These are phyloP conservation scores for Beverwykella pulmonaria DNA, from an alignment of 495 filamentous ascomycete genomes.

Conservation along the genomic window DNA sequence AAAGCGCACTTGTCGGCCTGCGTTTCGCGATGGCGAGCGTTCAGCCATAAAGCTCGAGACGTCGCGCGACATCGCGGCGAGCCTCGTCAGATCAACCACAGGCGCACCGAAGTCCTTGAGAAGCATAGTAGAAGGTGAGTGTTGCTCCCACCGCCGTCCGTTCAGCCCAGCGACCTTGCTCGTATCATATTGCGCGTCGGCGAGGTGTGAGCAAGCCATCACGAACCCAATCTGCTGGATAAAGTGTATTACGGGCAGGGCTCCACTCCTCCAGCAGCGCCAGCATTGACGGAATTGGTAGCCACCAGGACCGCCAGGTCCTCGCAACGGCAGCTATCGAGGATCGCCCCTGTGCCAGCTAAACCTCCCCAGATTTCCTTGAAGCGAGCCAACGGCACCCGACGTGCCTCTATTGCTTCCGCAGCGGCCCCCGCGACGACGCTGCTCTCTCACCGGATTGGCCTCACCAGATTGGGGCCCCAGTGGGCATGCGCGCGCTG, in stretches of 20 bases:
- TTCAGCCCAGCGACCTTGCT: conserved; percentile 3
- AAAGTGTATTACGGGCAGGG: conserved; percentile 38
- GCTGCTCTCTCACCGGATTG: conserved; percentile 1
- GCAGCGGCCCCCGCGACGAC: conserved; percentile 8
- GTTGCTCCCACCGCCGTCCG: not conserved
- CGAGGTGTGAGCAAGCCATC: conserved; percentile 20
- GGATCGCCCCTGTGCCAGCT: conserved; percentile 40
- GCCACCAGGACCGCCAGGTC: conserved; percentile 26
- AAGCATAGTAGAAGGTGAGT: not conserved
- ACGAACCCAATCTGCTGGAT: conserved; percentile 39
- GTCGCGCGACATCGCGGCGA: not conserved
- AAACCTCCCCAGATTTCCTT: conserved; percentile 39
- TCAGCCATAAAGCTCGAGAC: conserved; percentile 10
- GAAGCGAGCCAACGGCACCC: conserved; percentile 40
- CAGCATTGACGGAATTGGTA: conserved; percentile 36
- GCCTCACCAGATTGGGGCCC: no score
- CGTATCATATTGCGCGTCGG: conserved; percentile 7
- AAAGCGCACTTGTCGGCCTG: conserved; percentile 28
- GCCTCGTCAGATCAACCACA: not conserved
- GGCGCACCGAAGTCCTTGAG: not conserved
- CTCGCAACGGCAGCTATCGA: no score
- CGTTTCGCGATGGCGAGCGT: conserved; percentile 12
- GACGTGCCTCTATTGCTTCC: conserved; percentile 3
- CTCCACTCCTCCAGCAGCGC: conserved; percentile 10
- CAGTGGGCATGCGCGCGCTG: no score